A percentile compares a stretch with the other conserved stretches of the same genome.
Evolutionary conservation across 257 asterid genomes (phyloP).

Genomic region (Solanum chilense): DNA sequence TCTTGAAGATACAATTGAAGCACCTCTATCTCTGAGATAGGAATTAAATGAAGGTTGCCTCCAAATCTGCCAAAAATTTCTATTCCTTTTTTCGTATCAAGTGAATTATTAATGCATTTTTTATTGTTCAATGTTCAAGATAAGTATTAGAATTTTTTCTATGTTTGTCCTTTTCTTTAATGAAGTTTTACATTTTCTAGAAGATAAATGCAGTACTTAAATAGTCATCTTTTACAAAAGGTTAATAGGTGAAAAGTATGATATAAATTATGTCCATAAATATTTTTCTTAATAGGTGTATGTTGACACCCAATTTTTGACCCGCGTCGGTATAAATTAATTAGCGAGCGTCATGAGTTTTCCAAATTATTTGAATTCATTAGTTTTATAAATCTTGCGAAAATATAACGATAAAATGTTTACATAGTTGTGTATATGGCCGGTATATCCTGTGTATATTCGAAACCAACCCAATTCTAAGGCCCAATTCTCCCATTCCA

Average conservation of each 20-base stretch:
- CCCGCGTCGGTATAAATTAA: too few species aligned
- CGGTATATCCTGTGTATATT: too few species aligned
- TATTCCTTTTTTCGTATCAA: not conserved
- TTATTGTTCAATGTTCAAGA: not conserved
- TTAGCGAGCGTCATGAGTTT: too few species aligned
- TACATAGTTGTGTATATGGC: too few species aligned
- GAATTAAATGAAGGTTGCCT: not conserved
- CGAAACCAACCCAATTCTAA: too few species aligned
- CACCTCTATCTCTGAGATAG: not conserved
- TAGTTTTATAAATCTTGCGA: too few species aligned
- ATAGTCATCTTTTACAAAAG: not conserved
- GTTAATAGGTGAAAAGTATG: not conserved
- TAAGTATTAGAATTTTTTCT: too few species aligned
- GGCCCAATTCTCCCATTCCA: too few species aligned
- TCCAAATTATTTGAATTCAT: too few species aligned
- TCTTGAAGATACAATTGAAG: not conserved
- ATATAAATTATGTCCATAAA: not conserved
- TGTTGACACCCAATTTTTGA: too few species aligned
- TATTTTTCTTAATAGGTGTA: not conserved
- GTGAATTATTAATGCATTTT: not conserved
- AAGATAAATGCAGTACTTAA: not conserved
- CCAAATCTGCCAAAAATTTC: not conserved
- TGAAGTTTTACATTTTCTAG: not conserved
- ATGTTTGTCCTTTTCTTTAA: not conserved
- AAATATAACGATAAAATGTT: too few species aligned